Evolutionary conservation across 768 basidiomycete genomes (phyloP).

Genomic region (Tylopilus sp.): DNA sequence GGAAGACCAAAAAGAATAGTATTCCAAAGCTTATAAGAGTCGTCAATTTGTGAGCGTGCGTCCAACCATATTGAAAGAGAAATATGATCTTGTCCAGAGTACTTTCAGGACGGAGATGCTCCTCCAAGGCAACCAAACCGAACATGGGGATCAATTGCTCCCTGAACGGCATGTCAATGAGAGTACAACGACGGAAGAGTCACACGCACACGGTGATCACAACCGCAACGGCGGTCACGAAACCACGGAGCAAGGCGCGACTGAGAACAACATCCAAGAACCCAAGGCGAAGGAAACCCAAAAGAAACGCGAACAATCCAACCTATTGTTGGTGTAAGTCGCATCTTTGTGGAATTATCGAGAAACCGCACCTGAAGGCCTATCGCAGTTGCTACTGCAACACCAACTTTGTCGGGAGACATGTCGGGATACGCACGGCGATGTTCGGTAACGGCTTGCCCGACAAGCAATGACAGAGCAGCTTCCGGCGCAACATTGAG

Average conservation of each 20-base stretch:
- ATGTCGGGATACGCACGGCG: constrained; percentile 44
- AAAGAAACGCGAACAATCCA: constrained; percentile 78
- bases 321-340: constrained; percentile 41
- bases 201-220: constrained; percentile 76
- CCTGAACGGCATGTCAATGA: constrained; percentile 33
- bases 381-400: constrained; percentile 75
- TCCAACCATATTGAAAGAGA: constrained; percentile 55
- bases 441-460: constrained; percentile 77
- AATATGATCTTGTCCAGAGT: constrained; percentile 79
- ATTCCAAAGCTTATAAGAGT: constrained; percentile 72
- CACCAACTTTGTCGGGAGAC: constrained; percentile 47
- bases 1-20: constrained; percentile 58
- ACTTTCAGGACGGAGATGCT: constrained; percentile 54
- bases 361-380: constrained; percentile 64
- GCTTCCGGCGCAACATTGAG: constrained; percentile 89
- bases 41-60: constrained; percentile 62
- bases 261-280: constrained; percentile 94
- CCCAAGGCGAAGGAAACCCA: constrained; percentile 86
- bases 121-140: constrained; percentile 61
- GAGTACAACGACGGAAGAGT: not conserved
- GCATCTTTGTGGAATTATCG: not conserved
- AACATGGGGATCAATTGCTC: constrained; percentile 91
- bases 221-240: constrained; percentile 79
- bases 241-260: constrained; percentile 82
- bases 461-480: constrained; percentile 79